phyloP scores from a whole-genome alignment of 2,329 filamentous ascomycete genomes.

The Sporothrix variecibatus region DNA sequence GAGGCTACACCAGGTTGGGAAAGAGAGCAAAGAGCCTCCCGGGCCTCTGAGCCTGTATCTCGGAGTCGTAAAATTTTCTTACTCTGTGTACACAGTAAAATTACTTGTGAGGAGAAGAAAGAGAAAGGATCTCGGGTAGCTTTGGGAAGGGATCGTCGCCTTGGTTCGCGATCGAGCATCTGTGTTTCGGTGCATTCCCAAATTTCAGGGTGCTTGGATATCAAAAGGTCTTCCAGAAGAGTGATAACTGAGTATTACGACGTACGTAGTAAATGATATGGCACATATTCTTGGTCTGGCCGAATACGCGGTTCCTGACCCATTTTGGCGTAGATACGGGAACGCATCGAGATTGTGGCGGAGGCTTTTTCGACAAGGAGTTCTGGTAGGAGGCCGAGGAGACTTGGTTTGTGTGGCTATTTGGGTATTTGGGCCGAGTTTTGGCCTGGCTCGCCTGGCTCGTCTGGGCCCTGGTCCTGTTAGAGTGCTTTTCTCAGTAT shows the following conservation, averaged over 20 bases:
- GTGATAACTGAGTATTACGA: no score
- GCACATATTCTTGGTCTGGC: neutral
- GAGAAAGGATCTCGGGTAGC: neutral
- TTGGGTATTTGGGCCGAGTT: slow-evolving; percentile 3
- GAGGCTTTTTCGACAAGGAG: neutral
- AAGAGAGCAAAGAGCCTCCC: slow-evolving; percentile 1
- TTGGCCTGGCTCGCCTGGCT: neutral
- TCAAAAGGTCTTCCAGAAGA: neutral
- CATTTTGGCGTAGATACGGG: slow-evolving; percentile 20
- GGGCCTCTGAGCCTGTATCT: neutral
- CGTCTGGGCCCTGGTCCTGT: neutral
- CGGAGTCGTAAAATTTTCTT: neutral
- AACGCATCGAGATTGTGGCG: slow-evolving; percentile 21
- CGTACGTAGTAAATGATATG: neutral
- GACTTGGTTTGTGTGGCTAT: neutral
- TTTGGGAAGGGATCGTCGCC: slow-evolving; percentile 8
- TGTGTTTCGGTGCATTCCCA: neutral
- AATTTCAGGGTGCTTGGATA: neutral
- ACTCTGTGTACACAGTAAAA: neutral
- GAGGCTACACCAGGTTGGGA: slow-evolving; percentile 14
- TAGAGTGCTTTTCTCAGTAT: neutral
- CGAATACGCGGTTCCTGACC: slow-evolving; percentile 3
- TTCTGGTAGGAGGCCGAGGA: neutral
- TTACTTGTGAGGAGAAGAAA: neutral
- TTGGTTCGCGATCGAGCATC: neutral